Evolutionary conservation across 345 rosid species (phyloP).

Genomic region (Streptanthus diversifolius): DNA sequence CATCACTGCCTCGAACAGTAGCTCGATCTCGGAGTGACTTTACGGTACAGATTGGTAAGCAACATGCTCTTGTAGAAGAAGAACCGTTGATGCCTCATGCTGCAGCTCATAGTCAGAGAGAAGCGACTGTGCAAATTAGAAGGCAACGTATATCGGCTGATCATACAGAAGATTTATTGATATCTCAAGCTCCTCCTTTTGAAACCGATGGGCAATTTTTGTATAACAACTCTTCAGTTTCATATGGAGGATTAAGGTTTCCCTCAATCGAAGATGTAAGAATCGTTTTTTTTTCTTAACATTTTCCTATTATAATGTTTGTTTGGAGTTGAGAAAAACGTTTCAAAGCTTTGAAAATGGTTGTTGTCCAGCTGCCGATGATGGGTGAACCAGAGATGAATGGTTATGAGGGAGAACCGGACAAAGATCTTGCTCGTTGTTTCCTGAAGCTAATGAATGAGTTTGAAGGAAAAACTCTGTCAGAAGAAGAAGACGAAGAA

Average conservation of each 20-base stretch:
- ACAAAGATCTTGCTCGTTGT: not conserved
- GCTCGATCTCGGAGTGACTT: conserved; percentile 1
- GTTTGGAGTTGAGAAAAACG: not conserved
- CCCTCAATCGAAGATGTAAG: conserved; percentile 26
- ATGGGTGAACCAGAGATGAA: conserved; percentile 27
- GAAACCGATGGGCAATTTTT: conserved; percentile 14
- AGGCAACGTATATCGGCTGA: conserved; percentile 36
- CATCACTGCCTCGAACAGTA: not conserved
- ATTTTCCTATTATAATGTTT: not conserved
- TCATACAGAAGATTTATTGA: conserved; percentile 16
- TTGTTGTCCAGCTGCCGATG: conserved; percentile 15
- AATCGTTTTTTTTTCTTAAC: not conserved
- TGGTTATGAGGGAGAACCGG: conserved; percentile 7
- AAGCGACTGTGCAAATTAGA: conserved; percentile 15
- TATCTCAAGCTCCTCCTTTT: conserved; percentile 35
- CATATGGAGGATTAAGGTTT: conserved; percentile 35
- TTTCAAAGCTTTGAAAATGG: not conserved
- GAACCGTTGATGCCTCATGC: conserved; percentile 8
- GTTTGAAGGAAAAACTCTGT: not conserved
- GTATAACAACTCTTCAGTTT: conserved; percentile 27
- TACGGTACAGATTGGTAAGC: not conserved
- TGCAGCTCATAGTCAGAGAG: conserved; percentile 9
- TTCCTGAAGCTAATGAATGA: conserved; percentile 28
- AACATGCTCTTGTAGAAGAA: conserved; percentile 14
- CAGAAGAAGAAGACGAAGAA: conserved; percentile 22